Percentiles rank a stretch among this genome's conserved stretches.
Conservation (phyloP, 805 yeast genomes). For the Priceomyces carsonii region DNA sequence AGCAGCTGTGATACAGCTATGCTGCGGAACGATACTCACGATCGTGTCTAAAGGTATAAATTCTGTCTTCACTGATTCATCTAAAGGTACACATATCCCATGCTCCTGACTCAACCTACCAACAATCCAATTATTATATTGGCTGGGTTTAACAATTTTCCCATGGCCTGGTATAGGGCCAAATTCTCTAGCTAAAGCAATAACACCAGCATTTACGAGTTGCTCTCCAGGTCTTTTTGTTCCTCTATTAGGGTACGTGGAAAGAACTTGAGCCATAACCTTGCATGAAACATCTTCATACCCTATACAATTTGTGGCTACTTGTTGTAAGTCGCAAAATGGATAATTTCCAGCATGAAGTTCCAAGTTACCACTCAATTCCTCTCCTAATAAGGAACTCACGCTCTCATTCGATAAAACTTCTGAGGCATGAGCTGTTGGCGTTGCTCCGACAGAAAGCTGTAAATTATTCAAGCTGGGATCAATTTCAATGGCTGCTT, state of each 20-base stretch:
- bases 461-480: constrained; percentile 37
- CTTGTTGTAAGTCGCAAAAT: constrained; percentile 73
- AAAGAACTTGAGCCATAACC: constrained; percentile 60
- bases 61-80: constrained; percentile 22
- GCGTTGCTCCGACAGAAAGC: constrained; percentile 80
- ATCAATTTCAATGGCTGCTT: constrained; percentile 33
- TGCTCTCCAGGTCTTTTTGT: constrained; percentile 55
- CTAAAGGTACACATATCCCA: constrained; percentile 61
- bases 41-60: constrained; percentile 57
- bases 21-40: constrained; percentile 64
- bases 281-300: constrained; percentile 65
- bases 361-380: constrained; percentile 50
- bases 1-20: constrained; percentile 70
- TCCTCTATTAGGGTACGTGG: constrained; percentile 56
- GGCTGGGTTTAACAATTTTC: constrained; percentile 35
- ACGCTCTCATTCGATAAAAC: constrained; percentile 21
- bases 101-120: constrained; percentile 78
- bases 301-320: constrained; percentile 62
- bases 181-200: constrained; percentile 65
- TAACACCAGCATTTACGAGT: constrained; percentile 70
- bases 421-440: constrained; percentile 66
- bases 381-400: constrained; percentile 16
- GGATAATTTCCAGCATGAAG: constrained; percentile 83
- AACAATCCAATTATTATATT: constrained; percentile 59
- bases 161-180: constrained; percentile 67